Base-by-base conservation (phyloP, 2,329 filamentous ascomycete genomes). In the Microascus cirrosus region DNA sequence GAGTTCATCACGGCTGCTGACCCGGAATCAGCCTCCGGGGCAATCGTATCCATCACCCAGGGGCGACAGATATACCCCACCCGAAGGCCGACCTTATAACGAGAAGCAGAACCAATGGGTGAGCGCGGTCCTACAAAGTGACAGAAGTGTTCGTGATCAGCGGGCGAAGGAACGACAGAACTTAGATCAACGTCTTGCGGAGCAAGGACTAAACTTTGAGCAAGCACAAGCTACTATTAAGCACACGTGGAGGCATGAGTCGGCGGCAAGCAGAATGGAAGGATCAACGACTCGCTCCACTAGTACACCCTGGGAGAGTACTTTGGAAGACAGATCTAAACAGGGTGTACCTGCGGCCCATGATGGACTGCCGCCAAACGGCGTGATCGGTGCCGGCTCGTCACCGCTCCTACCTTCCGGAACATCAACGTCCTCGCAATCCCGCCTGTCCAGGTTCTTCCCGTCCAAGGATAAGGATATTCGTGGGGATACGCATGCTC, bases 371-470 rank as follows among this genome's bases (percentile, higher is more conserved):
- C 13, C 50, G 12, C 18, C 56, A 22, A 53, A 39, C 15, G 50
- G 32, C n/a, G 32, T 39, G 13, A 53, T 53, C 12, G 56, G 48
- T 45, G 34, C 48, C 34, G 54, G 54, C n/a, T 51, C 64, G 15
- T 62, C 67, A 25, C 65, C 67, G 0, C 60, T 69, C 13, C 54
- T 58, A 22, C 10, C 57, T 34, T 24, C 53, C 18, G 36, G 34
- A 13, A 25, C 53, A 35, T 53, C 53, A 18, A 62, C 70, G 24
- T 64, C 75, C 3, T 73, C 79, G 39, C 73, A 78, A 59, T 70
- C 72, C 22, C 76, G 82, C 24, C 71, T 76, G 20, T 86, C 84
- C 8, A 72, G 83, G 51, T 86, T 86, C 68, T 86, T 86, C 67
- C 84, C 84, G 0, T 67, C 76, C 2, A 77, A 71, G 58, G 81